Evolutionary conservation across 176 grass and related monocot genomes (phyloP), one percentile per base, ranked within the genome.

Genomic region (Triticum turgidum): DNA sequence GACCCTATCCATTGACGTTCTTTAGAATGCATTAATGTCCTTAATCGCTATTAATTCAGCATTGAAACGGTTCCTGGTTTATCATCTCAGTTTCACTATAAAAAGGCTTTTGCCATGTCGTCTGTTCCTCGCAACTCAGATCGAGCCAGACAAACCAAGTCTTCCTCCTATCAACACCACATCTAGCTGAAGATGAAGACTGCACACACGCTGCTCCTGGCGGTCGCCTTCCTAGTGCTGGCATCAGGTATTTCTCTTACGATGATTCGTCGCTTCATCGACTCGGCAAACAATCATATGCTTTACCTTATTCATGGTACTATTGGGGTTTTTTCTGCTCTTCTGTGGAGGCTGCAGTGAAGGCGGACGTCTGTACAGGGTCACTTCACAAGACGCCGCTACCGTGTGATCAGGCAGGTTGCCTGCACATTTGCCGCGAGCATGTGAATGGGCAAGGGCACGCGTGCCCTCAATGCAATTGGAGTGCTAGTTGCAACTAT

Each of bases 401-500:
- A 73, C 20, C 20, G 1, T 73, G 69, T 24, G 69, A 73, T 73
- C 10, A 1, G 5, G 5, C 38, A 11, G 69, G 37, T 7, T 73
- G 69, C 69, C 69, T 73, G 21, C 69, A 73, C 69, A 73, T 73
- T 44, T 73, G 69, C 41, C 69, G 69, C 41, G 69, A 2, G 5
- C 3, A 73, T 42, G 69, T 22, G 10, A 73, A 73, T 21, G 3
- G n/a, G 2, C 0, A 9, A 2, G 69, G 69, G 37, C 14, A 51
- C 47, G 47, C 35, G 10, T 70, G 69, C 37, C 37, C 37, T 72
- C 9, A 72, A 0, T 72, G 69, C 37, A 72, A 7, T 12, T 72
- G 69, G 69, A 72, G 9, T 11, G 68, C 68, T 39, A 71, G 18
- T 4, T 71, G 68, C 38, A 5, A 51, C 47, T 51, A 15, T 15